phyloP scores from a whole-genome alignment of 2,329 filamentous ascomycete species.

The Monosporascus sp. region DNA sequence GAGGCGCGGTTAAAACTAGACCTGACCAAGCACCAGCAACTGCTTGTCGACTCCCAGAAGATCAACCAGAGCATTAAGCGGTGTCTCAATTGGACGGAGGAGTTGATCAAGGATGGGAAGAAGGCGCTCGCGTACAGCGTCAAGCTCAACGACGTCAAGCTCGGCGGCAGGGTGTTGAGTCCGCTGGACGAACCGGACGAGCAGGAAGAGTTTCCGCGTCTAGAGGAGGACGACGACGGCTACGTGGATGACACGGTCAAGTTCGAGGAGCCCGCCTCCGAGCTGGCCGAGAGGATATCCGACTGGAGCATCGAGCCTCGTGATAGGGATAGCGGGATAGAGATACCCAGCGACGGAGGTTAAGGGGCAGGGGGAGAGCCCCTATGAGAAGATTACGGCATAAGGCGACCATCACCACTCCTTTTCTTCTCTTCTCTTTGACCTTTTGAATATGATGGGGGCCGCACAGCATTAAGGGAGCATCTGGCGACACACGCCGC shows the following conservation, averaged over 20 bases:
- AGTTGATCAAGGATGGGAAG: constrained; percentile 80
- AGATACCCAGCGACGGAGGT: constrained; percentile 35
- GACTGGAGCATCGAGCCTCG: constrained; percentile 29
- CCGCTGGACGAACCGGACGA: constrained; percentile 57
- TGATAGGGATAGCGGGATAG: constrained; percentile 49
- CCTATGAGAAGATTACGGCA: background rate
- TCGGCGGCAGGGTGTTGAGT: constrained; percentile 74
- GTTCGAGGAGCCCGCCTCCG: constrained; percentile 10
- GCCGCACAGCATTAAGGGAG: background rate
- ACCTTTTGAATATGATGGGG: background rate
- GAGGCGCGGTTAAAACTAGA: constrained; percentile 81
- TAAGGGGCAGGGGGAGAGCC: constrained; percentile 9
- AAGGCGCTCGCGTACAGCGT: constrained; percentile 83
- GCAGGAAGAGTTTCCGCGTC: constrained; percentile 20
- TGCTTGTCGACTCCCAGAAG: constrained; percentile 85
- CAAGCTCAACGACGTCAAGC: constrained; percentile 68
- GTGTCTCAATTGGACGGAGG: constrained; percentile 85
- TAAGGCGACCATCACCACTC: background rate
- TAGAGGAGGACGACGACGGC: constrained; percentile 22
- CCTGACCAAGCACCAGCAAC: constrained; percentile 79
- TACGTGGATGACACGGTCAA: constrained; percentile 19
- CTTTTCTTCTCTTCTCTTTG: background rate
- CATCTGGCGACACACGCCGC: background rate
- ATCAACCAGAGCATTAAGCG: constrained; percentile 92
- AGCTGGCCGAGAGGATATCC: constrained; percentile 10